Evolutionary conservation across 2,329 filamentous ascomycete genomes (phyloP), one percentile per base, ranked within the genome.

Genomic region (Exophiala bonariae): DNA sequence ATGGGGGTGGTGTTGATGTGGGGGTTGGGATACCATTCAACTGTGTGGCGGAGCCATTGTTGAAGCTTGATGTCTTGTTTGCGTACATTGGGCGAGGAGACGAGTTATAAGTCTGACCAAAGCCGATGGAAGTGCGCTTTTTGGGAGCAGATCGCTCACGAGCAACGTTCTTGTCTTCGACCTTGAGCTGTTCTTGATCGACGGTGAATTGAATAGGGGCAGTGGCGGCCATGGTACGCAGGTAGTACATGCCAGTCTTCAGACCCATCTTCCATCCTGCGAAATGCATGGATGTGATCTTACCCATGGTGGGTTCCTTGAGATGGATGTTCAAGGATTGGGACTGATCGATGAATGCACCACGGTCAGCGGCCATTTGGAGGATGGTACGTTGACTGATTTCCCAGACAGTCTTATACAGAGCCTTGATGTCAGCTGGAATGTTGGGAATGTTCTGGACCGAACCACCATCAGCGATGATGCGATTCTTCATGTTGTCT

Each of bases 171-270:
- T 83, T 88, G 66, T 99, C 93, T 31, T 82, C 82, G 37, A 96
- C 83, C 75, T 90, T 89, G 60, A 99, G 83, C 47, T 89, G 87
- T 72, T 96, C 89, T 72, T 99, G 92, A 67, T 99, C 93, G 65
- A 99, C 93, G 3, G 93, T 99, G 77, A 99, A 99, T 72, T 99
- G 93, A 59, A 99, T 99, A 44, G 93, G 93, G 37, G 91, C 90
- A 14, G 91, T 91, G 28, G 93, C 93, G 55, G 93, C 93, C 83
- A 95, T 93, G 38, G 93, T 99, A 63, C 93, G 89, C 61, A 99
- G 85, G 74, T 99, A 99, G 84, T 99, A 99, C 93, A 99, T 97
- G 77, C 93, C 93, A 28, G 93, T 99, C 86, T 99, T 99, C 60
- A 99, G 82, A 64, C 93, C 93, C 58, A 97, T 85, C 80, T 97